A percentile compares a stretch with the other conserved stretches of the same genome.
Evolutionary conservation across 768 basidiomycete species (phyloP).

Genomic region (Tricholoma terreum): DNA sequence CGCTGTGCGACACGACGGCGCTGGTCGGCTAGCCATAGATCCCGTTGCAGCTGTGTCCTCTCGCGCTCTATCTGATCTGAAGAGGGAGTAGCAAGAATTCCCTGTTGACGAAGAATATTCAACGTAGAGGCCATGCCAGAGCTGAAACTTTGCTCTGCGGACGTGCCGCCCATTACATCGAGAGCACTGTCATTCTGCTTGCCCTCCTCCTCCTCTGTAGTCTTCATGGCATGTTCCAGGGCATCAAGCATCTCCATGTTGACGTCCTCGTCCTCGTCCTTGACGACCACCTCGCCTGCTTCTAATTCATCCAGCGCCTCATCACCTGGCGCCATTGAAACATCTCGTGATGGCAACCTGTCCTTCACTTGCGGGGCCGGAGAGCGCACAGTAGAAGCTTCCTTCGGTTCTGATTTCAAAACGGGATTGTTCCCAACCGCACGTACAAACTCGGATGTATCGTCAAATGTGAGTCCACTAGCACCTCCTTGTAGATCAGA

Average conservation of each 20-base stretch:
- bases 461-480: constrained; percentile 82
- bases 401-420: constrained; percentile 45
- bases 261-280: constrained; percentile 76
- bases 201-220: constrained; percentile 55
- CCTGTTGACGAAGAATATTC: constrained; percentile 86
- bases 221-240: constrained; percentile 67
- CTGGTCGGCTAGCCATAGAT: constrained; percentile 88
- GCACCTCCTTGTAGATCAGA: constrained; percentile 41
- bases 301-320: constrained; percentile 72
- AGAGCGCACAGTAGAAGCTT: constrained; percentile 20
- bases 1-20: constrained; percentile 71
- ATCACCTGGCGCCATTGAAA: constrained; percentile 58
- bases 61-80: constrained; percentile 76
- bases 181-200: constrained; percentile 22
- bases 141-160: constrained; percentile 74
- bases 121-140: constrained; percentile 88
- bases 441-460: constrained; percentile 95
- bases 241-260: constrained; percentile 72
- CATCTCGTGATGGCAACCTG: constrained; percentile 46
- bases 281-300: constrained; percentile 75
- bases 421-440: constrained; percentile 69
- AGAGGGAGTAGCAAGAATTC: constrained; percentile 67
- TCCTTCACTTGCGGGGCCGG: constrained; percentile 26
- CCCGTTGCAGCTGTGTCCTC: constrained; percentile 75
- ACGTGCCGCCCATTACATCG: constrained; percentile 55